Evolutionary conservation across 768 basidiomycete genomes (phyloP).

Genomic region (Lactarius hatsudake): DNA sequence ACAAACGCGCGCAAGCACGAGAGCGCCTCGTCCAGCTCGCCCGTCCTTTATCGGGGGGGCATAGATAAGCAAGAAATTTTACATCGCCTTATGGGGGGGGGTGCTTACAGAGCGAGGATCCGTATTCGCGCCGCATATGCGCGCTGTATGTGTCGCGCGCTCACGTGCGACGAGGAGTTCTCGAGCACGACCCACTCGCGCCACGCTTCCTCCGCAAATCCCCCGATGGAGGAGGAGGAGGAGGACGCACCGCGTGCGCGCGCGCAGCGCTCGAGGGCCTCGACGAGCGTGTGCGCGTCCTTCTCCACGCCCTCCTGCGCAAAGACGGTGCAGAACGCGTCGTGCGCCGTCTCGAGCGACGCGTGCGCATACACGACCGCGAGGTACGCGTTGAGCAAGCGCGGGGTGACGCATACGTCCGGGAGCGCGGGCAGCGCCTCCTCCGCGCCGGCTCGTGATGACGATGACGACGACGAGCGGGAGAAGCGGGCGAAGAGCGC

Average conservation of each 20-base stretch:
- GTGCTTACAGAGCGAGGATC: conserved; percentile 52
- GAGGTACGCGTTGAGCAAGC: conserved; percentile 77
- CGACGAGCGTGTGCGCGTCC: conserved; percentile 57
- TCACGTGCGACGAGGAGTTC: conserved; percentile 32
- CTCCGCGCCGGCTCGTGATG: background rate
- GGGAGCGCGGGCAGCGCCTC: conserved; percentile 35
- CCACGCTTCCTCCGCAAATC: conserved; percentile 68
- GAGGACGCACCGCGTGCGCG: conserved; percentile 37
- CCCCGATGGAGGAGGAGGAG: conserved; percentile 35
- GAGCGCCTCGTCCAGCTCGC: conserved; percentile 52
- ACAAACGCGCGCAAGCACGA: conserved; percentile 60
- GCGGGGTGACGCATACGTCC: conserved; percentile 54
- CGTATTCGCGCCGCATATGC: conserved; percentile 69
- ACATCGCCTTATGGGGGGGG: background rate
- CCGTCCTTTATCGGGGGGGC: conserved; percentile 38
- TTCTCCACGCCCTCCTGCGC: conserved; percentile 40
- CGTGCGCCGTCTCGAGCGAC: conserved; percentile 45
- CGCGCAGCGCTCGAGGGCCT: conserved; percentile 67
- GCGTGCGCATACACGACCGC: conserved; percentile 67
- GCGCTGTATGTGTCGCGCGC: conserved; percentile 59
- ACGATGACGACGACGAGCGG: conserved; percentile 8
- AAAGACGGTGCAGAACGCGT: conserved; percentile 52
- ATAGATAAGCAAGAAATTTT: background rate
- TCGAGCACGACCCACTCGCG: conserved; percentile 56
- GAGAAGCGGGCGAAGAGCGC: conserved; percentile 64